Conservation (phyloP, 768 basidiomycete species). For the Coprinopsis cinerea region DNA sequence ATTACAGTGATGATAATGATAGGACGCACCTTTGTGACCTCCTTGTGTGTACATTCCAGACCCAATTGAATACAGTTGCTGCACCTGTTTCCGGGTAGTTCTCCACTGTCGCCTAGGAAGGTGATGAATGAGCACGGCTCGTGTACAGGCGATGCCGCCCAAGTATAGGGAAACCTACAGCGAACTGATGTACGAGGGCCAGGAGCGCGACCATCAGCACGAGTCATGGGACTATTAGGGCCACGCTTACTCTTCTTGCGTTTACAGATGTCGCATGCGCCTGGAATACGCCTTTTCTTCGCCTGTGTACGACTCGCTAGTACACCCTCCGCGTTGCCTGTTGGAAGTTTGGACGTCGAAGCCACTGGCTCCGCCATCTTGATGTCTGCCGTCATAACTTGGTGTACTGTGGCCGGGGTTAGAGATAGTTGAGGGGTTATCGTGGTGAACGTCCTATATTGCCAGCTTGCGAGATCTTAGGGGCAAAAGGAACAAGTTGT, state of each 20-base stretch:
- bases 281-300: constrained; percentile 52
- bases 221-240: background rate
- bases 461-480: background rate
- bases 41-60: constrained; percentile 61
- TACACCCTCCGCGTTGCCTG: background rate
- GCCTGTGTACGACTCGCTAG: background rate
- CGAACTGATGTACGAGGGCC: constrained; percentile 22
- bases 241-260: constrained; percentile 57
- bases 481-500: background rate
- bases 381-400: background rate
- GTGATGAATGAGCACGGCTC: background rate
- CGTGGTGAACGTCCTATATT: too few species aligned
- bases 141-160: too few species aligned
- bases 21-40: constrained; percentile 57
- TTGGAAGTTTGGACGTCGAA: background rate
- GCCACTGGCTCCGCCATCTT: background rate
- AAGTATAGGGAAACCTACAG: constrained; percentile 26
- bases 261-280: constrained; percentile 71
- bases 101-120: constrained; percentile 57
- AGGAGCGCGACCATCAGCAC: constrained; percentile 5
- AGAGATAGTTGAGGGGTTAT: too few species aligned
- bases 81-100: constrained; percentile 56
- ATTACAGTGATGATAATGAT: background rate
- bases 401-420: too few species aligned
- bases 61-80: constrained; percentile 56